These are phyloP conservation scores for Lyophyllum decastes DNA, from an alignment of 768 basidiomycete species.

Conservation along the genomic window DNA sequence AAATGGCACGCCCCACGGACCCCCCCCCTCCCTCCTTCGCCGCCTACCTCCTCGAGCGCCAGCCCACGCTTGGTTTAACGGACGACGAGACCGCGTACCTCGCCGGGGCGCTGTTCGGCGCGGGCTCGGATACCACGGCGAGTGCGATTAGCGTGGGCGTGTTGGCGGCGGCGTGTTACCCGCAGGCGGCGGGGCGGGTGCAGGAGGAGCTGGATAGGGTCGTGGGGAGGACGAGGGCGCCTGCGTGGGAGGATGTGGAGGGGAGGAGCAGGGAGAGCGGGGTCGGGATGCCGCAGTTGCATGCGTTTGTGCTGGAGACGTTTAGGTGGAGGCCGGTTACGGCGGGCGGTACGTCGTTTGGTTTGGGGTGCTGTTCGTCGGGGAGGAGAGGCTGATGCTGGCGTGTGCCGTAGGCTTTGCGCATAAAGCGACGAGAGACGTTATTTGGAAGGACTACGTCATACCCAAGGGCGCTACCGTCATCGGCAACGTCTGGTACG, in stretches of 20 bases:
- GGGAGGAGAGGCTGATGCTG: neutral
- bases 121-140: constrained; percentile 67
- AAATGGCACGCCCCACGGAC: constrained; percentile 36
- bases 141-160: constrained; percentile 56
- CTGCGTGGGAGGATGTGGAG: neutral
- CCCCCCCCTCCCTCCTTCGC: constrained; percentile 51
- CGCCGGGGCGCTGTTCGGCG: constrained; percentile 65
- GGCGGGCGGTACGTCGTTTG: constrained; percentile 36
- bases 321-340: constrained; percentile 56
- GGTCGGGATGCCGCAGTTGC: constrained; percentile 32
- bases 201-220: constrained; percentile 58
- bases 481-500: constrained; percentile 58
- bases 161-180: constrained; percentile 60
- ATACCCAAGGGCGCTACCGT: constrained; percentile 61
- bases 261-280: constrained; percentile 4
- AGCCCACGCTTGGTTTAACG: constrained; percentile 52
- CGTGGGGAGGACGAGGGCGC: constrained; percentile 43
- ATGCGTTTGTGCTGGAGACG: constrained; percentile 51
- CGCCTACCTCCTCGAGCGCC: constrained; percentile 58
- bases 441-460: constrained; percentile 54
- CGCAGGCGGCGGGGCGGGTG: constrained; percentile 50
- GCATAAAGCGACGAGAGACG: constrained; percentile 65
- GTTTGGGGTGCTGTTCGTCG: neutral
- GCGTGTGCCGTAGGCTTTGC: constrained; percentile 43
- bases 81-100: constrained; percentile 63